Base-by-base conservation (phyloP, 2,329 filamentous ascomycete genomes). In the Arthroderma uncinatum region DNA sequence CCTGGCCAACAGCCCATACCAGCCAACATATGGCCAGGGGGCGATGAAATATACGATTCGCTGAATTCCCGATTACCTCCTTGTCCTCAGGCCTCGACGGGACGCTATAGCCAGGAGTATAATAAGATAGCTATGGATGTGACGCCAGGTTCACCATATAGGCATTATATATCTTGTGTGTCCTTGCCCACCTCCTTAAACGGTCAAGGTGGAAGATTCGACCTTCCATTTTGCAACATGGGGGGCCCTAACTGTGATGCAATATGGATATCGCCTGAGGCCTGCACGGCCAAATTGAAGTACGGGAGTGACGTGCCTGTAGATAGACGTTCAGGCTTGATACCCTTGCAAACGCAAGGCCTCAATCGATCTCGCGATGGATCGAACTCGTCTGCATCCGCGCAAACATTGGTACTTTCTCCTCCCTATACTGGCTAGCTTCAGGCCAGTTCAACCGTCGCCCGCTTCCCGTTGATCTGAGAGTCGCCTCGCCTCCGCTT, bases 11-110 rank as follows among this genome's bases (percentile, higher is more conserved):
- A 16, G 16, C 44, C 44, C 23, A 30, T 50, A 50, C 19, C 25
- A 33, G 6, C 14, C 12, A 50, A 30, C 12, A 9, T 50, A 50
- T 50, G 25, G 44, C 6, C 44, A 50, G 44, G 44, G 44, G 44
- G 44, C 2, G 44, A 9, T 33, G 44, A 50, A 50, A 50, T 50
- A 50, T 50, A 50, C 44, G 44, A 50, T 50, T 50, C 44, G 44
- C 23, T 50, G 44, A 3, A 4, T 30, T 33, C 28, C 19, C 44
- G 44, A 50, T 33, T 30, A 50, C 28, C 40, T 44, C 40, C 40
- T 25, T 44, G 40, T 44, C 2, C 21, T 23, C 19, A 44, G 40
- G 40, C 40, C 19, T 14, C 40, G 40, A 44, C 40, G 21, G 39
- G 40, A 44, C 40, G 19, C 40, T 44, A 44, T 44, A 44, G 40